Evolutionary conservation across 106 monocot species (phyloP), one percentile per base, ranked within the genome.

Genomic region (Dendrobium huoshanense): DNA sequence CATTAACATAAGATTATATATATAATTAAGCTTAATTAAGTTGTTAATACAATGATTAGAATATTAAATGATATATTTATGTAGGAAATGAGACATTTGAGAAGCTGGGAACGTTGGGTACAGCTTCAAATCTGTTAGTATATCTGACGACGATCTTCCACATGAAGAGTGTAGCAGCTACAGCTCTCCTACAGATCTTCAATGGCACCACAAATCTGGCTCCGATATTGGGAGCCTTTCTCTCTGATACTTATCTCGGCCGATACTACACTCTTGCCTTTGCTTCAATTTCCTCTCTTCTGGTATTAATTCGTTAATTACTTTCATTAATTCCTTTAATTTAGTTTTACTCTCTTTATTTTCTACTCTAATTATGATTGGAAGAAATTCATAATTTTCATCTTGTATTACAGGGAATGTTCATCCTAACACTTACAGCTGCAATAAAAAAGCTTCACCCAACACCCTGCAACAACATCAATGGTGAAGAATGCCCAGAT

Each of bases 61-160:
- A n/a, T n/a, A n/a, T 17, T 9, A 4, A n/a, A 22, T 7, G 20
- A 22, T 61, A 22, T 22, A 22, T 61, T 3, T 61, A 22, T 61
- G 61, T 56, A 90, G 90, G 90, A 65, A 93, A 90, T 24, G 93
- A 93, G 81, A 87, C 90, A 16, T 91, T 88, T 54, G 93, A 93
- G 87, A 93, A 90, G 83, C 84, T 93, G 24, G 90, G 88, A 37
- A 88, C 90, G 0, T 20, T 90, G 5, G 93, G 93, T 3, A 91
- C 88, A 0, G 5, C 81, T 3, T 29, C 90, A 2, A 93, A 93
- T 64, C 73, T 88, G 29, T 55, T 88, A 55, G 88, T 93, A 7
- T 93, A 91, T 48, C 84, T 90, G 31, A 90, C 87, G 19, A 84
- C 75, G 17, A 73, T 90, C 3, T 93, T 82, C 81, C 77, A 90